Base-by-base conservation (phyloP, 1,139 yeast species). In the Yamadazyma trypodendri region DNA sequence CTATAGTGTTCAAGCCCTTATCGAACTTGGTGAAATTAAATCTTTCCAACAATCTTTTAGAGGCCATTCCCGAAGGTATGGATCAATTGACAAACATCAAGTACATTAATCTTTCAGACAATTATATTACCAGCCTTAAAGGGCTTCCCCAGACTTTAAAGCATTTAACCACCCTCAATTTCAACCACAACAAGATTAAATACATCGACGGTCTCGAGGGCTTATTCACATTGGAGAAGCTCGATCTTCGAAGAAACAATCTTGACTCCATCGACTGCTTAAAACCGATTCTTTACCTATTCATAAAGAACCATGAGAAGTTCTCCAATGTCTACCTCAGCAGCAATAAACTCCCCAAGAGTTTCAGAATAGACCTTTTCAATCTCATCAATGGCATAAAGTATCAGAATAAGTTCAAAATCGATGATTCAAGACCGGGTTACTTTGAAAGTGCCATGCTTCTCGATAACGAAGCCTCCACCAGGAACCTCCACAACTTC, bases 361-460 rank as follows among this genome's bases (percentile, higher is more conserved):
- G 67, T 21, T 76, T 72, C 46, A 54, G 84, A 42, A 66, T 70
- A 22, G 83, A 79, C 34, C 50, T 79, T 22, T 79, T 79, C 56
- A 77, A 79, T 52, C 51, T 72, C 41, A 56, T 68, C 43, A 76
- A 79, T 48, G 82, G 82, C 11, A 74, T 75, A 20, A 73, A 68
- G 38, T 72, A 68, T 42, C 62, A 64, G 28, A 77, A 75, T 41
- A 55, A 55, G 15, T 55, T 79, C 43, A 68, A 73, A 48, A 72
- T 80, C 35, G 85, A 80, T 52, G 85, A 81, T 39, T 75, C 82
- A 8, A 59, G 73, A 41, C 85, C 86, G 0, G 85, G 86, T 1
- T 72, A 80, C 42, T 75, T 80, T 54, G 86, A 80, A 56, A 68
- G 77, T 35, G 75, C 82, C 13, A 51, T 75, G 51, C 54, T 77